Evolutionary conservation across 805 yeast species (phyloP).

Genomic region (Ascoidea tarda): DNA sequence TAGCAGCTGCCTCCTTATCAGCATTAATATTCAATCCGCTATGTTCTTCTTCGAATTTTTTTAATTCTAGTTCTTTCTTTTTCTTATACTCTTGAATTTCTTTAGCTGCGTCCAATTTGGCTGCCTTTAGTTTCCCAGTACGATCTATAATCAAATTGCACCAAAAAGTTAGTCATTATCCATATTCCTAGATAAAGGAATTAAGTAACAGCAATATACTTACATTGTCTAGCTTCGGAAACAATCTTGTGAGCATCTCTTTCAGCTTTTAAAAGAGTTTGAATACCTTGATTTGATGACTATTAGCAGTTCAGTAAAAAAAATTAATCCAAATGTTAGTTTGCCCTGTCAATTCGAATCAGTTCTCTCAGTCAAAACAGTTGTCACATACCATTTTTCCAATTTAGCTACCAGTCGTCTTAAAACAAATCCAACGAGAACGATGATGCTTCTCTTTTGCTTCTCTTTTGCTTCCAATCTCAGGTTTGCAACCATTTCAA

Average conservation of each 20-base stretch:
- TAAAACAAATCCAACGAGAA: too few relatives aligned
- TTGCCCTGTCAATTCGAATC: too few relatives aligned
- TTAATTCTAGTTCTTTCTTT: slow-evolving; percentile 73
- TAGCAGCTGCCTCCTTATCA: neutral
- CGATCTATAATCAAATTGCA: slow-evolving; percentile 33
- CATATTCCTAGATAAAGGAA: neutral
- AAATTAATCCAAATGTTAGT: too few relatives aligned
- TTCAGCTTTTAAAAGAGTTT: slow-evolving; percentile 72
- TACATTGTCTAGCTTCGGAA: slow-evolving; percentile 79
- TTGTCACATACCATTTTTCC: too few relatives aligned
- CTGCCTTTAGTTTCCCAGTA: slow-evolving; percentile 79
- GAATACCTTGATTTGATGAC: slow-evolving; percentile 38
- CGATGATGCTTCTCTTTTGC: too few relatives aligned
- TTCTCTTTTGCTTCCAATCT: too few relatives aligned
- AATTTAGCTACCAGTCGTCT: too few relatives aligned
- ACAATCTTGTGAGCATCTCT: slow-evolving; percentile 96
- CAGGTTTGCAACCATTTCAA: too few relatives aligned
- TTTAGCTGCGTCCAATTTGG: slow-evolving; percentile 81
- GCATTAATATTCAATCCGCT: neutral
- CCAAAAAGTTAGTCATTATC: neutral
- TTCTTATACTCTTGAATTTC: slow-evolving; percentile 81
- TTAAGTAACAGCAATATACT: slow-evolving; percentile 17
- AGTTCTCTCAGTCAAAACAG: too few relatives aligned
- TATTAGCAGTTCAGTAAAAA: neutral
- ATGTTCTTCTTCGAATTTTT: slow-evolving; percentile 37